Percentiles rank a stretch among this genome's conserved stretches.
Evolutionary conservation across 306 rosid genomes (phyloP).

Genomic region (Fragaria ananassa): DNA sequence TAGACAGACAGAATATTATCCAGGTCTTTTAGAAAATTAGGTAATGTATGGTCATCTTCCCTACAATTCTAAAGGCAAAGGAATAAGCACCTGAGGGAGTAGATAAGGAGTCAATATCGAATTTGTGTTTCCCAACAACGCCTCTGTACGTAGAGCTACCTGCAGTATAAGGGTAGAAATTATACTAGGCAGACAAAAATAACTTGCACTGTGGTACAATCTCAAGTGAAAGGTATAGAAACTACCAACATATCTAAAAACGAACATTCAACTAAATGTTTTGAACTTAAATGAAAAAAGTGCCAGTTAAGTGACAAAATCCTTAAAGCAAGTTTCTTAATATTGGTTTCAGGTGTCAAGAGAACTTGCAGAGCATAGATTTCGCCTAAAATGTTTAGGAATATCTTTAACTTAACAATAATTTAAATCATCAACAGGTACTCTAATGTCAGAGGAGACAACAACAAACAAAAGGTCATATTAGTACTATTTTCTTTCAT

Average conservation of each 20-base stretch:
- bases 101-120: slow-evolving; percentile 62
- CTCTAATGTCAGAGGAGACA: not conserved
- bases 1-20: not conserved
- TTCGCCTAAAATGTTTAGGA: not conserved
- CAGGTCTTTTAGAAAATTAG: not conserved
- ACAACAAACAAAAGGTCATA: not conserved
- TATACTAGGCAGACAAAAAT: not conserved
- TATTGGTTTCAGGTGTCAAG: not conserved
- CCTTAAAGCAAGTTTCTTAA: not conserved
- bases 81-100: slow-evolving; percentile 61
- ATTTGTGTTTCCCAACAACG: slow-evolving; percentile 57
- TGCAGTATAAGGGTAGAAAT: slow-evolving; percentile 27
- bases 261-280: not conserved
- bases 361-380: not conserved
- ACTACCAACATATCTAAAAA: not conserved
- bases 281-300: not conserved
- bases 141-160: slow-evolving; percentile 68
- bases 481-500: not conserved
- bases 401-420: not conserved
- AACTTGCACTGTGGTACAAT: not conserved
- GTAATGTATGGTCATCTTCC: not conserved
- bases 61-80: slow-evolving; percentile 13
- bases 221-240: not conserved
- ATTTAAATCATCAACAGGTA: not conserved
- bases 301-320: not conserved